Base-by-base conservation (phyloP, 129 eudicot species). In the Helichrysum umbraculigerum region DNA sequence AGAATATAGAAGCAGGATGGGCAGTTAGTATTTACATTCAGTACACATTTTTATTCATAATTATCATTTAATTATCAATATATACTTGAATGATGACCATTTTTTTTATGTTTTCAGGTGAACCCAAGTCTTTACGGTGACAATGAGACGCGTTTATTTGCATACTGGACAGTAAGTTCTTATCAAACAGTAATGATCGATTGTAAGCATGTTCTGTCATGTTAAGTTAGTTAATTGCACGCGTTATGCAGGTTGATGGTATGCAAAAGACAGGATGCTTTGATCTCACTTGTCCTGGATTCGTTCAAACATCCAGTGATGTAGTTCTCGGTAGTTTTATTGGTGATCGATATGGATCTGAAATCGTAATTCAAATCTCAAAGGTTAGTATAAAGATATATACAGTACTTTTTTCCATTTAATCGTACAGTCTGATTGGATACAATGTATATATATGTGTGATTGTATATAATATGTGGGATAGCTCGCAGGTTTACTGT, bases 271-370 rank as follows among this genome's bases (percentile, higher is more conserved):
- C 98, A 17, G 94, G 96, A 10, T 92, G 98, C 73, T 89, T 84
- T 76, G 96, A 92, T 83, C 83, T 89, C 11, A 84, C 84, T 35
- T 92, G 98, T 72, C 98, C 96, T 42, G 98, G 98, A 51, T 92
- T 92, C 61, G 86, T 89, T 50, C 98, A 79, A 19, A 73, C 78
- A 4, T 79, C 78, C 0, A 12, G 8, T 0, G 78, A 79, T 2
- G 21, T 79, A 47, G 47, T 56, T 79, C 74, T 79, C 3, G 83
- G 83, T 5, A 70, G 34, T 11, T 58, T 52, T 73, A 79, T 79
- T 54, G 52, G 34, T 66, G 51, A 69, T 12, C n/a, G 22, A 21
- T 65, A 17, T 25, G 78, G 83, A 73, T 73, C 78, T 52, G 50
- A 35, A 0, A 79, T 79, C 60, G 30, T 54, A 29, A 52, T 79